These are phyloP conservation scores for Cucurbita pepo DNA, from an alignment of 306 rosid genomes.

Conservation along the genomic window DNA sequence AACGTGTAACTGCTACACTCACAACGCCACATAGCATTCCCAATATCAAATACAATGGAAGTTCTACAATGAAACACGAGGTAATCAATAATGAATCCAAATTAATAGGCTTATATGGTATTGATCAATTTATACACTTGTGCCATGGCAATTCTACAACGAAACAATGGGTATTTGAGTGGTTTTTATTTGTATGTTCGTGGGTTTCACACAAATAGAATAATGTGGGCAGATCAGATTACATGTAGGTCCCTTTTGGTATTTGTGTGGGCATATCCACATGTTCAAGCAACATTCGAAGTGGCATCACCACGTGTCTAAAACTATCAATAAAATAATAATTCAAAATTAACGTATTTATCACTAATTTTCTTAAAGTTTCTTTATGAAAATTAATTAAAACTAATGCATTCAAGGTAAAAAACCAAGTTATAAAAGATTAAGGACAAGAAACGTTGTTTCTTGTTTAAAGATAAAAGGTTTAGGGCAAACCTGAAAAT, in stretches of 20 bases:
- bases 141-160: not conserved
- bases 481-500: too few relatives aligned
- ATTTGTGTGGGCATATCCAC: not conserved
- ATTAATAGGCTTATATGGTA: not conserved
- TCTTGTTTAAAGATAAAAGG: not conserved
- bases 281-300: not conserved
- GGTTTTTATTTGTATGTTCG: not conserved
- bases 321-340: not conserved
- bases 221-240: not conserved
- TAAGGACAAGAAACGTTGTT: not conserved
- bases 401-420: not conserved
- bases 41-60: conserved; percentile 85
- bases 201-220: not conserved
- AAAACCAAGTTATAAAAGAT: not conserved
- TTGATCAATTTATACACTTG: not conserved
- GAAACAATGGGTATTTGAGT: not conserved
- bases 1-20: conserved; percentile 72
- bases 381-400: not conserved
- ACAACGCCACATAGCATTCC: conserved; percentile 98
- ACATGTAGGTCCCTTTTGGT: not conserved
- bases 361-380: not conserved
- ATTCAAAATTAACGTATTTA: not conserved
- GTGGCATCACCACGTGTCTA: not conserved
- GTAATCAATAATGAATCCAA: conserved; percentile 8
- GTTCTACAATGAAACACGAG: conserved; percentile 48